These are phyloP conservation scores for Protostelium mycophagum DNA, from an alignment of 78 protist genomes.

Conservation along the genomic window DNA sequence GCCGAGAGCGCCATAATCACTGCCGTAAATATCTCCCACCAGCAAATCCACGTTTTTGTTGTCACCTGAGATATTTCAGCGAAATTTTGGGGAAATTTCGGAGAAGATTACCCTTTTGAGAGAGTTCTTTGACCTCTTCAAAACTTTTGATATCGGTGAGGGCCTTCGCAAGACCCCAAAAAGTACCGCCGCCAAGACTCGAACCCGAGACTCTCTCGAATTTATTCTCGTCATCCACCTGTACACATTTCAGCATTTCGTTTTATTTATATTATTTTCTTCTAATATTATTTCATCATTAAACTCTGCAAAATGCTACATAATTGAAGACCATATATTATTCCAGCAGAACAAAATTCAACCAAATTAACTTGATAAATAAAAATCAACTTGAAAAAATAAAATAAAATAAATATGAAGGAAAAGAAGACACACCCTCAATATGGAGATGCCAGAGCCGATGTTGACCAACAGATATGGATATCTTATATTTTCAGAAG, in stretches of 20 bases:
- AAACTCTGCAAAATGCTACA: too few relatives aligned
- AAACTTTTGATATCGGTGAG: slow-evolving; percentile 64
- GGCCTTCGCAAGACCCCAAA: slow-evolving; percentile 81
- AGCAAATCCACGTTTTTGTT: slow-evolving; percentile 79
- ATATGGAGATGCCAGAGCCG: slow-evolving; percentile 89
- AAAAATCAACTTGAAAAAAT: too few relatives aligned
- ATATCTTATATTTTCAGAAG: neutral
- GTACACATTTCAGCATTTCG: neutral
- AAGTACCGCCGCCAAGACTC: slow-evolving; percentile 93
- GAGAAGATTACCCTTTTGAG: slow-evolving; percentile 26
- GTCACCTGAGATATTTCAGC: slow-evolving; percentile 12
- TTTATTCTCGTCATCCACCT: slow-evolving; percentile 50
- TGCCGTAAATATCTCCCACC: slow-evolving; percentile 96
- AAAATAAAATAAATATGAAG: too few relatives aligned
- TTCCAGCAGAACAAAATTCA: too few relatives aligned
- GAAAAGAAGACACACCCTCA: neutral
- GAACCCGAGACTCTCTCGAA: slow-evolving; percentile 90
- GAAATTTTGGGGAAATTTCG: too few relatives aligned
- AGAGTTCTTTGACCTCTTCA: slow-evolving; percentile 68
- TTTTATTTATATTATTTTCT: too few relatives aligned
- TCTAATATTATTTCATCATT: too few relatives aligned
- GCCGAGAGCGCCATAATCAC: slow-evolving; percentile 65
- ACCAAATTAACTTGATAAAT: too few relatives aligned
- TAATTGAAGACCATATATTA: too few relatives aligned
- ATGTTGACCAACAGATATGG: slow-evolving; percentile 88